A percentile compares a stretch with the other conserved stretches of the same genome.
phyloP scores from a whole-genome alignment of 768 basidiomycete genomes.

The Baorangia bicolor region DNA sequence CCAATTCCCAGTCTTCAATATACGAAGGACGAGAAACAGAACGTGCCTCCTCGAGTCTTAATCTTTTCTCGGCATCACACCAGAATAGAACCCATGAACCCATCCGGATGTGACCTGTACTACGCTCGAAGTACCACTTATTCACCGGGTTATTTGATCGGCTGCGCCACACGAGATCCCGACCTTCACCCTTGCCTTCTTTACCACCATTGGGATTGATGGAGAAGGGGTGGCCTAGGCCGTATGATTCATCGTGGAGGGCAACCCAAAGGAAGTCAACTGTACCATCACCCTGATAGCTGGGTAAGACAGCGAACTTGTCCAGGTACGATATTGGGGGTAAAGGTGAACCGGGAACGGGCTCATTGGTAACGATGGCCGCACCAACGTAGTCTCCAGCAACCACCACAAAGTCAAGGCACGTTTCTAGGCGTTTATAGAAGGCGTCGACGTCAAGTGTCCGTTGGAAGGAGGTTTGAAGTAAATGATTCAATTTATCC shows the following conservation, averaged over 20 bases:
- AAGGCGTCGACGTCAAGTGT: slow-evolving; percentile 71
- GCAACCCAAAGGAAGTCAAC: slow-evolving; percentile 99
- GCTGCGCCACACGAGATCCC: slow-evolving; percentile 94
- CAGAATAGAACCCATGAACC: slow-evolving; percentile 94
- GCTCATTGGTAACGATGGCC: slow-evolving; percentile 82
- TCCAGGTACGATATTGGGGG: slow-evolving; percentile 86
- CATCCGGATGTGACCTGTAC: slow-evolving; percentile 84
- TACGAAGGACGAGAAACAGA: slow-evolving; percentile 66
- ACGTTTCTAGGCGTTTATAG: slow-evolving; percentile 71
- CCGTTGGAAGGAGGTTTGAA: slow-evolving; percentile 85
- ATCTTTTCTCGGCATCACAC: slow-evolving; percentile 93
- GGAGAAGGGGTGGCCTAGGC: slow-evolving; percentile 89
- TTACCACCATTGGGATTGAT: slow-evolving; percentile 95
- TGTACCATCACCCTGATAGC: slow-evolving; percentile 95
- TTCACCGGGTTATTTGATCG: slow-evolving; percentile 94
- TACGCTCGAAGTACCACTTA: slow-evolving; percentile 99
- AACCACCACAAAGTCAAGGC: slow-evolving; percentile 88
- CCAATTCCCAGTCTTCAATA: slow-evolving; percentile 75
- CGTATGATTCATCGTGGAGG: slow-evolving; percentile 96
- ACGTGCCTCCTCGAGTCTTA: slow-evolving; percentile 67
- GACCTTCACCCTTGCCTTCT: slow-evolving; percentile 84
- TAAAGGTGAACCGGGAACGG: slow-evolving; percentile 31
- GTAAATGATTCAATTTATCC: slow-evolving; percentile 69
- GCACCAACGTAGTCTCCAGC: slow-evolving; percentile 96
- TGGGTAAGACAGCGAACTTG: slow-evolving; percentile 96